These are phyloP conservation scores for Pleurotus tuoliensis DNA, from an alignment of 768 basidiomycete species.

Conservation along the genomic window DNA sequence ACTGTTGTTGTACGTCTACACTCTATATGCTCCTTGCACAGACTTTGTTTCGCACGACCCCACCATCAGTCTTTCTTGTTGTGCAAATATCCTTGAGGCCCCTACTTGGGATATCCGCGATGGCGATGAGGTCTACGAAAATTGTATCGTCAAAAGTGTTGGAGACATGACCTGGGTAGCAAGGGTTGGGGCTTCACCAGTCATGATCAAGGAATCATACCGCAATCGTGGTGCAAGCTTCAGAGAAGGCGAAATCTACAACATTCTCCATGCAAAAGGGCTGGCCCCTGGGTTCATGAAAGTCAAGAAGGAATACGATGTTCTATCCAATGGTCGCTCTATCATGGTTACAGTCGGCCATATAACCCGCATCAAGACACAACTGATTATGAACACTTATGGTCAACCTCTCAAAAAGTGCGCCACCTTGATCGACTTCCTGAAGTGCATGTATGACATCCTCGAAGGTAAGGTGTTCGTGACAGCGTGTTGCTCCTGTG, in stretches of 20 bases:
- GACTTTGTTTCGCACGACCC: slow-evolving; percentile 3
- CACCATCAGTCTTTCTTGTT: slow-evolving; percentile 4
- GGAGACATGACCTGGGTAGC: slow-evolving; percentile 7
- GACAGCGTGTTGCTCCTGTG: background rate
- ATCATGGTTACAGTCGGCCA: background rate
- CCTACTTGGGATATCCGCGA: slow-evolving; percentile 6
- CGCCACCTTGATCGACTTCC: background rate
- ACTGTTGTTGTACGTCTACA: slow-evolving; percentile 6
- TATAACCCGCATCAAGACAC: background rate
- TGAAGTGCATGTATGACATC: slow-evolving; percentile 3
- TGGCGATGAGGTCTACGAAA: background rate
- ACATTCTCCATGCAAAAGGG: background rate
- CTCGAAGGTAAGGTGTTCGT: background rate
- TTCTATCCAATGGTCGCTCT: no score
- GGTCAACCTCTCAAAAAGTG: background rate
- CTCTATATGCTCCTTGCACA: slow-evolving; percentile 1
- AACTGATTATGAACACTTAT: background rate
- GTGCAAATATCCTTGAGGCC: background rate
- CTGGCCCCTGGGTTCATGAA: background rate
- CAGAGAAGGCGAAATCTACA: slow-evolving; percentile 5
- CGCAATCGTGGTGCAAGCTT: background rate
- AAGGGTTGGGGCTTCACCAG: background rate
- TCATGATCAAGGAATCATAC: slow-evolving; percentile 7
- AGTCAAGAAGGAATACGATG: no score
- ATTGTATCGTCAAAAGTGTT: slow-evolving; percentile 5